phyloP scores from a whole-genome alignment of 345 rosid genomes.

The Eucalyptus pumila region DNA sequence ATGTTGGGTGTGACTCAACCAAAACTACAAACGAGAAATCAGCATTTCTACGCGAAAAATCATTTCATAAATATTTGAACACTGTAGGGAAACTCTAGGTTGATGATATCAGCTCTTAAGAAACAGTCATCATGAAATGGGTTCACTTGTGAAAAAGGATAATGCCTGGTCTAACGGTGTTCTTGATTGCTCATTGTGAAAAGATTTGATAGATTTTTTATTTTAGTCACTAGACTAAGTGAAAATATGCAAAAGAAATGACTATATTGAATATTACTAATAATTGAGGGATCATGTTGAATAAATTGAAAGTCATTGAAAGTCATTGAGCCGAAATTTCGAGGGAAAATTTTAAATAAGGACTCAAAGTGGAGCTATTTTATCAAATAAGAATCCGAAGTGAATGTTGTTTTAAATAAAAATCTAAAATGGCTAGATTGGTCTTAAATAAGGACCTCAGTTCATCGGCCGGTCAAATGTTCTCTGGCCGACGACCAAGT shows the following conservation, averaged over 20 bases:
- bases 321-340: not conserved
- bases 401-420: accelerated
- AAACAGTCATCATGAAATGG: not conserved
- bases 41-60: not conserved
- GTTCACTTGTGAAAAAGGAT: not conserved
- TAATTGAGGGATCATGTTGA: not conserved
- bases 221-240: not conserved
- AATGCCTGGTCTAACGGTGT: not conserved
- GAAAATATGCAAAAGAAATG: not conserved
- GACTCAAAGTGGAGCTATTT: no score
- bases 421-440: accelerated
- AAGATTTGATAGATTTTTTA: not conserved
- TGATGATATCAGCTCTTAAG: not conserved
- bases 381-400: no score
- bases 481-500: no score
- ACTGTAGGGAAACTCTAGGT: not conserved
- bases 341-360: no score
- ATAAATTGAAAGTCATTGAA: not conserved
- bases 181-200: not conserved
- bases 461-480: no score
- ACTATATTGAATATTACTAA: not conserved
- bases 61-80: not conserved
- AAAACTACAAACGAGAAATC: not conserved
- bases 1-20: not conserved
- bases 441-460: no score